Conservation (phyloP, 495 filamentous ascomycete species). For the Copromyces sp. region DNA sequence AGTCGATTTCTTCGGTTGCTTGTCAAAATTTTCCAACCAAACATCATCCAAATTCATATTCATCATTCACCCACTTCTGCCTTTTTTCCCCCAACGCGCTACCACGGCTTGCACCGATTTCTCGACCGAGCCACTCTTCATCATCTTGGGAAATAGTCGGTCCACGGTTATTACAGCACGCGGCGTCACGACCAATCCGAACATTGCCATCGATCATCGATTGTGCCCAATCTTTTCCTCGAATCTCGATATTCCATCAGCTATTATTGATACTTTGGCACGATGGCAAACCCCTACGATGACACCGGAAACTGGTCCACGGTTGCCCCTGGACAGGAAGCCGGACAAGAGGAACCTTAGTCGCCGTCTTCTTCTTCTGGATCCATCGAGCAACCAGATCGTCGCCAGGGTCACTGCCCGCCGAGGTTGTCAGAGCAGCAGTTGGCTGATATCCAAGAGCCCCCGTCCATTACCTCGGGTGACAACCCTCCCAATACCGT, state of each 20-base stretch:
- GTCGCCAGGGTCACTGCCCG: neutral
- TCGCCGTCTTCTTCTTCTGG: neutral
- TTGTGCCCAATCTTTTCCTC: neutral
- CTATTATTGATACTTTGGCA: neutral
- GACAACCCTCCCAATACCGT: neutral
- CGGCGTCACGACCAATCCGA: neutral
- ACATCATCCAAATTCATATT: neutral
- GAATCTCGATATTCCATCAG: neutral
- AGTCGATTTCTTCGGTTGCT: neutral
- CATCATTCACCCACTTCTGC: neutral
- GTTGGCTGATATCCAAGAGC: no score
- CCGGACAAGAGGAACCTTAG: neutral
- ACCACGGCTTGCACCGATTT: neutral
- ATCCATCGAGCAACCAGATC: neutral
- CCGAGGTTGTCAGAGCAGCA: no score
- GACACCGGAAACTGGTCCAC: neutral
- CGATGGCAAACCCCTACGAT: neutral
- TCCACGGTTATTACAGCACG: neutral
- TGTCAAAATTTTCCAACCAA: neutral
- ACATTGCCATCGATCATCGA: neutral
- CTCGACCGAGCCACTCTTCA: neutral
- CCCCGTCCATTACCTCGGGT: neutral
- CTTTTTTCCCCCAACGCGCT: neutral
- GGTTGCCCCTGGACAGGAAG: neutral
- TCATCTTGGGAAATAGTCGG: neutral